phyloP scores from a whole-genome alignment of 257 asterid genomes.

The Solanum rostratum region DNA sequence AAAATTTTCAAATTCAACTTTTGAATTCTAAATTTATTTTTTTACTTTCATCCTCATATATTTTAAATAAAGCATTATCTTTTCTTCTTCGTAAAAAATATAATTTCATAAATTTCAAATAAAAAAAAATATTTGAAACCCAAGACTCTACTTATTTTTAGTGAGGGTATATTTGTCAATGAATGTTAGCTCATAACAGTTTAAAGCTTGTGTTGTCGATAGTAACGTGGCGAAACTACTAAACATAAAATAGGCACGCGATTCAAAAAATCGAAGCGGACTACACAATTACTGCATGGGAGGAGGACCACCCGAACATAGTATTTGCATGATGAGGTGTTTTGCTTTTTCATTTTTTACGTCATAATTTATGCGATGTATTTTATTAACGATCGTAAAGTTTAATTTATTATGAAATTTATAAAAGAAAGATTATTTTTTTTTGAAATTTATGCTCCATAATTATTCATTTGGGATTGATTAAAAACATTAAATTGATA shows the following conservation, averaged over 20 bases:
- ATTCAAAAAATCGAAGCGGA: not conserved
- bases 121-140: not conserved
- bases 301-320: not conserved
- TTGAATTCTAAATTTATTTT: not conserved
- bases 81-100: not conserved
- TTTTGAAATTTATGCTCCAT: no score
- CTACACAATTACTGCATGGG: not conserved
- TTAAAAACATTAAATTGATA: no score
- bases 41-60: not conserved
- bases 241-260: not conserved
- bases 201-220: not conserved
- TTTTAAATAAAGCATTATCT: not conserved
- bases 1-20: not conserved
- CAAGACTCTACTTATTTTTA: not conserved
- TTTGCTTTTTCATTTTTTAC: no score
- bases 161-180: not conserved
- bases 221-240: not conserved
- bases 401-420: no score
- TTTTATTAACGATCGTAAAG: no score
- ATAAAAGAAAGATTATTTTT: no score
- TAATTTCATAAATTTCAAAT: not conserved
- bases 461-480: no score
- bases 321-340: not conserved
- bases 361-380: no score
- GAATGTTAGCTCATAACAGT: not conserved